Base-by-base conservation (phyloP, 192 early-diverging fungal genomes). In the Entomortierella beljakovae region DNA sequence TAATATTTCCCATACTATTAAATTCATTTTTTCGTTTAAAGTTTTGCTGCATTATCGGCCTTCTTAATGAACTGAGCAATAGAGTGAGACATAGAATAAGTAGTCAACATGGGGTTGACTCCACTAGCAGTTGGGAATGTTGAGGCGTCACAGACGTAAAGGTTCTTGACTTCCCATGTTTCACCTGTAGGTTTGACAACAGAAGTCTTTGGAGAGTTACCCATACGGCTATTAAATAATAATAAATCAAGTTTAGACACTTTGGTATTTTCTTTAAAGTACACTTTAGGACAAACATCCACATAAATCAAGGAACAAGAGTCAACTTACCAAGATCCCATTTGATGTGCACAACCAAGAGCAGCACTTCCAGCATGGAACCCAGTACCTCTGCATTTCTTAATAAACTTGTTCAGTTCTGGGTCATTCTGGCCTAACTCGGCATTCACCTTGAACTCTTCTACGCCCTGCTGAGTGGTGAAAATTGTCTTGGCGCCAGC, bases 71-170 rank as follows among this genome's bases (percentile, higher is more conserved):
- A 79, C n/a, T 79, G 75, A n/a, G 75, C 75, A 28, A 79, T 79
- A 9, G 75, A 79, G 42, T 79, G 62, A 0, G 75, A 26, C 31
- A 79, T 59, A 2, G 75, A 70, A 50, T 65, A 70, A 25, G 75
- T 79, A 2, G 75, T 79, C 62, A 79, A 62, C 86, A 90, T 90
- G 11, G 89, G 87, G 58, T 92, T 90, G 58, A 94, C 92, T 73
- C 94, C 94, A 57, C 79, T 83, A 1, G 92, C 86, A 4, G 92
- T 89, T 6, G 94, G 92, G 69, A 94, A 91, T 33, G 91, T 26
- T 16, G 85, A 88, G 1, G 91, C 88, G 71, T 95, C 92, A 16
- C 88, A 87, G 1, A 95, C 90, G 71, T 89, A 95, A 31, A 94
- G 83, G 33, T 86, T 82, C 69, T 90, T 83, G 55, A 91, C 80